These are phyloP conservation scores for Striga asiatica DNA, from an alignment of 257 asterid genomes.

Conservation along the genomic window DNA sequence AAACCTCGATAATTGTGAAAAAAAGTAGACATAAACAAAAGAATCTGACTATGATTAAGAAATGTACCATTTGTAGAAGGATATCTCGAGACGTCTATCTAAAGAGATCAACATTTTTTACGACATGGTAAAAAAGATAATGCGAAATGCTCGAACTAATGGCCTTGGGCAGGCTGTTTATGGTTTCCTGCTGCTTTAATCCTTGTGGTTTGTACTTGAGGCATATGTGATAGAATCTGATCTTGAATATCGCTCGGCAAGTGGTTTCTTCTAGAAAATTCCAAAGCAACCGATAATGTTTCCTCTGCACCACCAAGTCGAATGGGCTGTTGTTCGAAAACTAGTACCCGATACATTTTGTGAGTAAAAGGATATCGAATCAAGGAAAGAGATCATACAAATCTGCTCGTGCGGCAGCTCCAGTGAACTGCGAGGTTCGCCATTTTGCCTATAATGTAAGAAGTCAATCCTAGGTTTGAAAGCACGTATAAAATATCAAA, in stretches of 20 bases:
- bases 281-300: conserved; percentile 45
- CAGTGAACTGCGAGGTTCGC: conserved; percentile 51
- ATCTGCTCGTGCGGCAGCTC: conserved; percentile 41
- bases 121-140: conserved; percentile 37
- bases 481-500: conserved; percentile 48
- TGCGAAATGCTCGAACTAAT: conserved; percentile 58
- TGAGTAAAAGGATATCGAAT: not conserved
- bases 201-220: conserved; percentile 69
- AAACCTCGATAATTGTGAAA: no score
- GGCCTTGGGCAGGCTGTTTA: conserved; percentile 56
- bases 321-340: no score
- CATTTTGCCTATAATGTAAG: conserved; percentile 61
- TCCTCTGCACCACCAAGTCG: no score
- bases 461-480: conserved; percentile 49
- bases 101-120: conserved; percentile 37
- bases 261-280: conserved; percentile 57
- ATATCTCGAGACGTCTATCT: conserved; percentile 52
- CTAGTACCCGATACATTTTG: no score
- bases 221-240: conserved; percentile 64
- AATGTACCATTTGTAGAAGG: conserved; percentile 58
- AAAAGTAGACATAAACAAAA: no score
- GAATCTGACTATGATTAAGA: no score
- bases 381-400: conserved; percentile 22
- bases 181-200: conserved; percentile 47
- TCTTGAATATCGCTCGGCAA: conserved; percentile 46